Evolutionary conservation across 108 stramenopile species (phyloP).

Genomic region (Heterococcus sp.): DNA sequence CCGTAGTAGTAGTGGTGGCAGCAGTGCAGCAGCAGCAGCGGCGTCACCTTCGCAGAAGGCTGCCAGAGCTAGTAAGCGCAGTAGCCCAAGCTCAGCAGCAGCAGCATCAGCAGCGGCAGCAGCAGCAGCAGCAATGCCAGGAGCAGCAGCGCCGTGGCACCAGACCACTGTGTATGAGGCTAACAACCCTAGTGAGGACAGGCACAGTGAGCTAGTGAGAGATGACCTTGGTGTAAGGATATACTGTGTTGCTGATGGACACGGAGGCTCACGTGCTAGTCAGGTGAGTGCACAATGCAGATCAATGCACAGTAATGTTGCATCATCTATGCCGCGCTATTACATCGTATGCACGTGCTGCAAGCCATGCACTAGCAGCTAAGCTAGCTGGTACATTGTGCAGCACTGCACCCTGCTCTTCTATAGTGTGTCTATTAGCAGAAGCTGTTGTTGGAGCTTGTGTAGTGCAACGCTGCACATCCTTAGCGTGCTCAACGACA

Average conservation of each 20-base stretch:
- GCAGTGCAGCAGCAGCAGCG: neutral
- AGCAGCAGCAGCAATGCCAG: neutral
- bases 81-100: neutral
- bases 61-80: neutral
- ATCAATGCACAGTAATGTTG: too few species aligned
- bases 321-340: too few species aligned
- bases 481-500: too few species aligned
- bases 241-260: constrained; percentile 43
- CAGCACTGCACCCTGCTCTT: too few species aligned
- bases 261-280: constrained; percentile 41
- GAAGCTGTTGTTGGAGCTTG: too few species aligned
- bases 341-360: too few species aligned
- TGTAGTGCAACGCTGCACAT: too few species aligned
- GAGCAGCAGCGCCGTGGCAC: constrained; percentile 16
- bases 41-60: too few species aligned
- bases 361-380: too few species aligned
- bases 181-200: constrained; percentile 44
- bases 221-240: constrained; percentile 24
- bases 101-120: neutral
- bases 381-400: too few species aligned
- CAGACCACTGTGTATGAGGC: constrained; percentile 37
- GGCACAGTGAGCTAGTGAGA: constrained; percentile 13
- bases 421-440: too few species aligned
- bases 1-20: too few species aligned
- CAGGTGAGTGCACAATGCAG: neutral